A percentile compares a stretch with the other conserved stretches of the same genome.
These are phyloP conservation scores for Coleophoma crateriformis DNA, from an alignment of 2,329 filamentous ascomycete species.

Conservation along the genomic window DNA sequence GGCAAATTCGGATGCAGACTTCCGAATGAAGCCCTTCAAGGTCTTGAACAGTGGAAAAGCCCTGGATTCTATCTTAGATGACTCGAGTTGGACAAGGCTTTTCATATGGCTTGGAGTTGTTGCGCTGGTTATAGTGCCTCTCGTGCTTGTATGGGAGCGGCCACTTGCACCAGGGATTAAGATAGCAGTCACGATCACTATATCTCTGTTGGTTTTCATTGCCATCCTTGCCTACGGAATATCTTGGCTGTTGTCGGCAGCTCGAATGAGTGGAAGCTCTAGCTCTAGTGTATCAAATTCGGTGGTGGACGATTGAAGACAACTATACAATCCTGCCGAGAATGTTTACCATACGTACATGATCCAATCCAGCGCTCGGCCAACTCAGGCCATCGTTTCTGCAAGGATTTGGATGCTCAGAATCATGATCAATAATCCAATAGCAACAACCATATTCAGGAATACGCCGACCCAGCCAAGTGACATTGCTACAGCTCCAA, in stretches of 20 bases:
- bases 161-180: not conserved
- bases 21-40: not conserved
- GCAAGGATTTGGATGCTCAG: not conserved
- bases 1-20: not conserved
- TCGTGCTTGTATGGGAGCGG: not conserved
- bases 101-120: not conserved
- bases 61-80: not conserved
- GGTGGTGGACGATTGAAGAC: no score
- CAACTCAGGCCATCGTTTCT: no score
- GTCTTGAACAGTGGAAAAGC: not conserved
- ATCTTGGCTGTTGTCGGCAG: no score
- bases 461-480: constrained; percentile 6
- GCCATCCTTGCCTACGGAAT: no score
- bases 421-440: not conserved
- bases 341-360: no score
- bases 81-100: not conserved
- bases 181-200: not conserved
- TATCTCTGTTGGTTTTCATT: no score
- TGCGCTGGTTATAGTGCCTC: not conserved
- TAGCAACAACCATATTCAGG: not conserved
- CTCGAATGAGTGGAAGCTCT: no score
- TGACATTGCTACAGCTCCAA: constrained; percentile 5
- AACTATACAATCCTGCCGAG: no score
- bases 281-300: no score
- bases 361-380: no score